These are phyloP conservation scores for Kazachstania africana DNA, from an alignment of 805 yeast genomes.

Conservation along the genomic window DNA sequence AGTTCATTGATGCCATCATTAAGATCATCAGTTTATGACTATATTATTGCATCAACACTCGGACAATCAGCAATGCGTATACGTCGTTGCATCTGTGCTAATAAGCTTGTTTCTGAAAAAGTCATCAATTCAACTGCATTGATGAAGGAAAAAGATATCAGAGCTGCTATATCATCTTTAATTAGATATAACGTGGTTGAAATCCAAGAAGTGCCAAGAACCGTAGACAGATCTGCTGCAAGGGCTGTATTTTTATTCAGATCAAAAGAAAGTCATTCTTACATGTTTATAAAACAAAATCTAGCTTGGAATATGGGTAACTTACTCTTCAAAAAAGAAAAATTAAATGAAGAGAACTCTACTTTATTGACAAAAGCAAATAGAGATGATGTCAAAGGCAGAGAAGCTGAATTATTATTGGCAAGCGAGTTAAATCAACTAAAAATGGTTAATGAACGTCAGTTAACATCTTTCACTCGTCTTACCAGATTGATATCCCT, in stretches of 20 bases:
- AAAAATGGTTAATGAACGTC: conserved; percentile 45
- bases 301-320: conserved; percentile 35
- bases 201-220: conserved; percentile 86
- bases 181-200: conserved; percentile 65
- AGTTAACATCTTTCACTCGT: conserved; percentile 42
- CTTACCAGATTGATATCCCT: conserved; percentile 43
- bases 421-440: conserved; percentile 68
- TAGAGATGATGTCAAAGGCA: conserved; percentile 82
- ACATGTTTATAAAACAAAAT: conserved; percentile 35
- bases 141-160: conserved; percentile 63
- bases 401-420: conserved; percentile 61
- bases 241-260: conserved; percentile 78
- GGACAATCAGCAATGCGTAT: conserved; percentile 63
- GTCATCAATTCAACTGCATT: conserved; percentile 62
- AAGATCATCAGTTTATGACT: conserved; percentile 42
- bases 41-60: conserved; percentile 45
- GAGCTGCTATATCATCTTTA: conserved; percentile 57
- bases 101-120: conserved; percentile 75
- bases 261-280: conserved; percentile 44
- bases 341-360: conserved; percentile 45
- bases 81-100: conserved; percentile 60
- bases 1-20: conserved; percentile 35
- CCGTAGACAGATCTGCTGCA: conserved; percentile 83
- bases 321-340: conserved; percentile 41
- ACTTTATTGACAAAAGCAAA: conserved; percentile 68